Evolutionary conservation across 2,329 filamentous ascomycete species (phyloP), one percentile per base, ranked within the genome.

Genomic region (Pseudocercospora crystallina): DNA sequence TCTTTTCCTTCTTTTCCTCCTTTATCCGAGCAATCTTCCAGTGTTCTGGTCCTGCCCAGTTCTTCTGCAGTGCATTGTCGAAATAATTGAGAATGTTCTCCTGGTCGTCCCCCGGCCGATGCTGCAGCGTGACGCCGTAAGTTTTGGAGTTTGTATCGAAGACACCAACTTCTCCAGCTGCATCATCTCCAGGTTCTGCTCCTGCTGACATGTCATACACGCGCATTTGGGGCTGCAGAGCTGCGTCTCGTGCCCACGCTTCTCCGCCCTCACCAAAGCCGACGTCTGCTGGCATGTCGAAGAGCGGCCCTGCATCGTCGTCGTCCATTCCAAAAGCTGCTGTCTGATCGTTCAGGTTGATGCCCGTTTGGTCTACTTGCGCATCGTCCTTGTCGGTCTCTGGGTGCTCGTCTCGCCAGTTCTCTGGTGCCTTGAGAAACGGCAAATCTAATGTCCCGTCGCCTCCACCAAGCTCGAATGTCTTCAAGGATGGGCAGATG

Each of bases 21-120:
- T 97, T 97, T 70, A 99, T 94, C 66, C 90, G 90, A 56, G 89
- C 82, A 66, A 99, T 97, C 60, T 92, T 86, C 94, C 94, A 99
- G 71, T 99, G 94, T 69, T 97, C 94, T n/a, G 94, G 92, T 42
- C 90, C 95, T 5, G 87, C 86, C 92, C 94, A 99, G 65, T 96
- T 96, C 79, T 96, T 97, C 68, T 94, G 89, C 37, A 97, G 75
- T 2, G 92, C 91, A 65, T 96, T 90, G 69, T 99, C 94, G 66
- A 99, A 99, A 74, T 97, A 99, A 65, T 89, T 87, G n/a, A 99
- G 80, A 51, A 99, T 96, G 63, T 96, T 92, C 61, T 97, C 90
- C 66, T 96, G 90, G 63, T 89, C 89, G 43, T 83, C 83, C 12
- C 78, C 74, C 5, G 59, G 52, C 8, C 65, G 62, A 61, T 87